A percentile compares a stretch with the other conserved stretches of the same genome.
Conservation (phyloP, 2,329 filamentous ascomycete genomes). For the Whalleya microplaca region DNA sequence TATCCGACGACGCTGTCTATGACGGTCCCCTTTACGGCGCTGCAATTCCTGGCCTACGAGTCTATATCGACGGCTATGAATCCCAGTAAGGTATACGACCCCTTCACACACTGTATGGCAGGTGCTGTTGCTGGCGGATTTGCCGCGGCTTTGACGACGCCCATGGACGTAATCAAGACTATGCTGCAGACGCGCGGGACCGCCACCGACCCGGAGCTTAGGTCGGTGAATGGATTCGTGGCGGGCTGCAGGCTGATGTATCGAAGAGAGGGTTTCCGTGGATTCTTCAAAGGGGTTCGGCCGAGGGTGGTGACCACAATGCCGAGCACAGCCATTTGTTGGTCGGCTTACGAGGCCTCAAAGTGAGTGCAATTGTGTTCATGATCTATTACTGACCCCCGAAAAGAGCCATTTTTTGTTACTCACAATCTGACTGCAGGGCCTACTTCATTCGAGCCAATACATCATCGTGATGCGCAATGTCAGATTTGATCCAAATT, state of each 20-base stretch:
- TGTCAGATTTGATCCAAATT: slow-evolving; percentile 6
- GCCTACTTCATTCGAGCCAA: slow-evolving; percentile 41
- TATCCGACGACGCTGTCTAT: slow-evolving; percentile 98
- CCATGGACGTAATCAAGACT: slow-evolving; percentile 98
- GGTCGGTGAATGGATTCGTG: slow-evolving; percentile 80
- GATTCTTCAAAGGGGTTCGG: slow-evolving; percentile 92
- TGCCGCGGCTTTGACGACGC: slow-evolving; percentile 91
- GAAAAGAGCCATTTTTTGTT: neutral
- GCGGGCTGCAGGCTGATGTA: slow-evolving; percentile 82
- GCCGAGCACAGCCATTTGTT: slow-evolving; percentile 99
- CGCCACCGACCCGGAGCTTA: slow-evolving; percentile 77
- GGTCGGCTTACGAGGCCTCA: slow-evolving; percentile 76
- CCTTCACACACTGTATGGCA: slow-evolving; percentile 89
- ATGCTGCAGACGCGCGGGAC: slow-evolving; percentile 91
- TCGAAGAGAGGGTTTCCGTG: slow-evolving; percentile 78
- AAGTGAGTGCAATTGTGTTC: slow-evolving; percentile 53
- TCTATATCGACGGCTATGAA: slow-evolving; percentile 95
- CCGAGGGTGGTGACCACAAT: slow-evolving; percentile 94
- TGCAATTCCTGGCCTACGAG: slow-evolving; percentile 98
- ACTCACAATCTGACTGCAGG: slow-evolving; percentile 27
- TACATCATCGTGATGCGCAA: slow-evolving; percentile 28
- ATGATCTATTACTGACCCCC: neutral
- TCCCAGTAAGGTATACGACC: slow-evolving; percentile 82
- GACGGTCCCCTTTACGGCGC: slow-evolving; percentile 96
- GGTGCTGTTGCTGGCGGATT: slow-evolving; percentile 92